These are phyloP conservation scores for Amauroascus niger DNA, from an alignment of 2,329 filamentous ascomycete genomes.

Conservation along the genomic window DNA sequence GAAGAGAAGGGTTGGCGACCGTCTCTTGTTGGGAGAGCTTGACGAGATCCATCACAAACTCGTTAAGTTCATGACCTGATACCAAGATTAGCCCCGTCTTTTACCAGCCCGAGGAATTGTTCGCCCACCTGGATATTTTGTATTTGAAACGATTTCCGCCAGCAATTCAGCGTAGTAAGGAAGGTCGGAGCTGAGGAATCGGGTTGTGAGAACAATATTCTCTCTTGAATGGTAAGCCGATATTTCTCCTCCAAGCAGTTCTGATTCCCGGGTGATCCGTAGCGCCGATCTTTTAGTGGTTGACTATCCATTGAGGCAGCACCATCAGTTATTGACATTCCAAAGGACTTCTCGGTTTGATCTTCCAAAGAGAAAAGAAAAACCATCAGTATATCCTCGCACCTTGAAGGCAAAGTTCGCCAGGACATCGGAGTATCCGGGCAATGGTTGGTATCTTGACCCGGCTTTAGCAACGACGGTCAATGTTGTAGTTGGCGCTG, in stretches of 20 bases:
- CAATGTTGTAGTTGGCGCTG: conserved; percentile 80
- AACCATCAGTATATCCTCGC: too few relatives aligned
- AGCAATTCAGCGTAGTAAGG: conserved; percentile 96
- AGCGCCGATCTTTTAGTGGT: conserved; percentile 80
- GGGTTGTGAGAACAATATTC: conserved; percentile 82
- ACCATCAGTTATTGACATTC: conserved; percentile 12
- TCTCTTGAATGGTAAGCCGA: conserved; percentile 82
- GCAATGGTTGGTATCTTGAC: conserved; percentile 81
- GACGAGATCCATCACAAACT: conserved; percentile 72
- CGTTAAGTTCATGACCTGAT: conserved; percentile 77
- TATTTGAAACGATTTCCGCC: conserved; percentile 78
- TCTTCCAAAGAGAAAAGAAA: too few relatives aligned
- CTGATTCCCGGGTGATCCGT: conserved; percentile 87
- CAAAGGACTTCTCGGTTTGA: background rate
- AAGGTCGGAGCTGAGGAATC: conserved; percentile 89
- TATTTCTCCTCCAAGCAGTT: conserved; percentile 89
- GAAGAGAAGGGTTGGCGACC: conserved; percentile 50
- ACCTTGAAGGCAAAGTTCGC: conserved; percentile 98
- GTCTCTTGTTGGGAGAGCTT: conserved; percentile 66
- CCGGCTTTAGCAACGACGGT: conserved; percentile 90
- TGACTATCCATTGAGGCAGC: conserved; percentile 47
- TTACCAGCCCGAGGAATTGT: background rate
- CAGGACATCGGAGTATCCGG: conserved; percentile 79
- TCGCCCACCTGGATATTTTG: conserved; percentile 63
- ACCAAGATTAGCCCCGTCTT: conserved; percentile 3